Base-by-base conservation (phyloP, 371 early-diverging fungal genomes). In the Dichotomocladium elegans region DNA sequence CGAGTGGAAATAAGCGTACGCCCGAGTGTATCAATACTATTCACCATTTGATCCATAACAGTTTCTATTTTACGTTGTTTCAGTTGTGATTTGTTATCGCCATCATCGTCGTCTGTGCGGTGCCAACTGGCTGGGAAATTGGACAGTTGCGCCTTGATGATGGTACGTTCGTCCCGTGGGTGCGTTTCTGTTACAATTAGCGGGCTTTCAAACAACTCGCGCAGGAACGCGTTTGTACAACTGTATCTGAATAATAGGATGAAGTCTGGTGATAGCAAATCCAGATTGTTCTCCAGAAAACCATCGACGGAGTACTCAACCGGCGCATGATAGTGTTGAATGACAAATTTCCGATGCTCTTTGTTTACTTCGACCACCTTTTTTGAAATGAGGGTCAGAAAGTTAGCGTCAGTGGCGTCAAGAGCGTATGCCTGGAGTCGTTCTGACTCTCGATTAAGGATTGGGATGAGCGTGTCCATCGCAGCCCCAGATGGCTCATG, bases 181-280 rank as follows among this genome's bases (percentile, higher is more conserved):
- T 92, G 91, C 15, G 85, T 86, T 70, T 91, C 87, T n/a, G 89
- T 89, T 1, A 89, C 85, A 45, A 98, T 73, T 29, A 82, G 74
- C 19, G 82, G 74, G 59, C 90, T 88, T 26, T 85, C 81, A 64
- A 98, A 93, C 43, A 98, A 55, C 28, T 79, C 79, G 15, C 88
- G 77, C 24, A 96, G 71, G 61, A 98, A 96, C 4, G 85, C 64
- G 53, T 92, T 93, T 45, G 77, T 79, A 44, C 81, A 85, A 46
- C 52, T 63, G 26, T 71, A 82, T 22, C 89, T 78, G 70, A 94
- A 80, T 40, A 93, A 60, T 14, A 83, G 80, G 46, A 92, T 86
- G 70, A 92, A 91, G 64, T 94, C 94, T 2, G 88, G 83, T 45
- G 86, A 83, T 4, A 93, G 66, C 17, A 77, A 79, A 51, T 91